phyloP scores from a whole-genome alignment of 306 rosid genomes.

The Luffa aegyptiaca region DNA sequence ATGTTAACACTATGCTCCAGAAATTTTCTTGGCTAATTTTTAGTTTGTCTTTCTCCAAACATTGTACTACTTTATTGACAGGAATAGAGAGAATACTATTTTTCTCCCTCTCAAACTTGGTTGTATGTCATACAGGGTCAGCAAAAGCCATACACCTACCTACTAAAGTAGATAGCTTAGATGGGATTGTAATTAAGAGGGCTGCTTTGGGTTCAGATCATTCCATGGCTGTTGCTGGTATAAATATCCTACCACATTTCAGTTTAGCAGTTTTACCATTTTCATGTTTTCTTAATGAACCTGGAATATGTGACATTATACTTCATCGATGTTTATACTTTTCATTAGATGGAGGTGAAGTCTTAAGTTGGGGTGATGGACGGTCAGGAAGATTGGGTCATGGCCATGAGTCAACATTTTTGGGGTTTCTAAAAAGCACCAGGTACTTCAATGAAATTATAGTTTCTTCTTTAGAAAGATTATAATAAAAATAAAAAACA shows the following conservation, averaged over 20 bases:
- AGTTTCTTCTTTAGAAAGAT: background rate
- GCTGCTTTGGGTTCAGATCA: slow-evolving; percentile 85
- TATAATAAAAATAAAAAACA: slow-evolving; percentile 18
- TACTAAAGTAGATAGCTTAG: slow-evolving; percentile 74
- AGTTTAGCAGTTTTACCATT: background rate
- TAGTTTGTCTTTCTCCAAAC: background rate
- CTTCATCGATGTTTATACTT: slow-evolving; percentile 11
- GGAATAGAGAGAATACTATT: background rate
- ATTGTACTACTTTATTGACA: background rate
- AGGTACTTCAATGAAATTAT: slow-evolving; percentile 31
- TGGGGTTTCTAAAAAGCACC: slow-evolving; percentile 59
- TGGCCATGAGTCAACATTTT: slow-evolving; percentile 52
- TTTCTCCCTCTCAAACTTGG: background rate
- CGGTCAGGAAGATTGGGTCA: slow-evolving; percentile 92
- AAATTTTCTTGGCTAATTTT: background rate
- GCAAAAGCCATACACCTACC: slow-evolving; percentile 48
- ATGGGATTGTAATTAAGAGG: slow-evolving; percentile 62
- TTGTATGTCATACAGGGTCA: slow-evolving; percentile 44
- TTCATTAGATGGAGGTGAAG: slow-evolving; percentile 63
- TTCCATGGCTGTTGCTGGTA: slow-evolving; percentile 79
- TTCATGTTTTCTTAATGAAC: background rate
- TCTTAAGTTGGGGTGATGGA: slow-evolving; percentile 90
- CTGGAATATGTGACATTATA: background rate
- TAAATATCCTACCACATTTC: slow-evolving; percentile 9
- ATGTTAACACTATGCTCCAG: background rate